Percentiles rank a stretch among this genome's conserved stretches.
Conservation (phyloP, 495 filamentous ascomycete species). For the Hypoxylon cercidicola region DNA sequence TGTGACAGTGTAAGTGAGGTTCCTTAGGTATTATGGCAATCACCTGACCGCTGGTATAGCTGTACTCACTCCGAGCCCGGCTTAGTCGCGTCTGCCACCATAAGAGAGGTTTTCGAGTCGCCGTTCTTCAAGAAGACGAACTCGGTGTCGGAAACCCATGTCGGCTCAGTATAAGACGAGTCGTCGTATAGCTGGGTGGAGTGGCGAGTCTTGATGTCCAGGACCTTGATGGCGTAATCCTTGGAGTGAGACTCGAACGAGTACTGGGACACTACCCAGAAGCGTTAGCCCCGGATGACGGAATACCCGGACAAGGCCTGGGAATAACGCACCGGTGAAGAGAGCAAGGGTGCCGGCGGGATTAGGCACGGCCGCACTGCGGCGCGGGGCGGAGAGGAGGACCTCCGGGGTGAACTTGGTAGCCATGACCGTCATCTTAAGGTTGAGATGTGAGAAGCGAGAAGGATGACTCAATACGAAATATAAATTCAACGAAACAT, state of each 20-base stretch:
- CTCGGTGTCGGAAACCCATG: slow-evolving; percentile 77
- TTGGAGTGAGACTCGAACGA: slow-evolving; percentile 84
- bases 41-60: no score
- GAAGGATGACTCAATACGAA: not conserved
- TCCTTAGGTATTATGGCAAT: not conserved
- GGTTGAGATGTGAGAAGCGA: slow-evolving; percentile 14
- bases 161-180: slow-evolving; percentile 70
- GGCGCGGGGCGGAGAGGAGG: slow-evolving; percentile 84
- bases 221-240: slow-evolving; percentile 75
- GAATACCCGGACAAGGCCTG: not conserved
- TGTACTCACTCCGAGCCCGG: slow-evolving; percentile 56
- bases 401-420: slow-evolving; percentile 83
- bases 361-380: slow-evolving; percentile 81
- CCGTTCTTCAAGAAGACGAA: slow-evolving; percentile 75
- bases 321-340: slow-evolving; percentile 62
- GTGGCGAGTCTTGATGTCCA: slow-evolving; percentile 76
- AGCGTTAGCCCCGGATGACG: slow-evolving; percentile 12
- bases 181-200: slow-evolving; percentile 74
- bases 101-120: slow-evolving; percentile 65
- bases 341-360: slow-evolving; percentile 72
- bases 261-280: slow-evolving; percentile 68
- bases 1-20: slow-evolving; percentile 7
- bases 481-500: not conserved
- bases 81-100: slow-evolving; percentile 67
- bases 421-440: slow-evolving; percentile 70